Evolutionary conservation across 495 filamentous ascomycete genomes (phyloP), one percentile per base, ranked within the genome.

Genomic region (Immersiella caudata): DNA sequence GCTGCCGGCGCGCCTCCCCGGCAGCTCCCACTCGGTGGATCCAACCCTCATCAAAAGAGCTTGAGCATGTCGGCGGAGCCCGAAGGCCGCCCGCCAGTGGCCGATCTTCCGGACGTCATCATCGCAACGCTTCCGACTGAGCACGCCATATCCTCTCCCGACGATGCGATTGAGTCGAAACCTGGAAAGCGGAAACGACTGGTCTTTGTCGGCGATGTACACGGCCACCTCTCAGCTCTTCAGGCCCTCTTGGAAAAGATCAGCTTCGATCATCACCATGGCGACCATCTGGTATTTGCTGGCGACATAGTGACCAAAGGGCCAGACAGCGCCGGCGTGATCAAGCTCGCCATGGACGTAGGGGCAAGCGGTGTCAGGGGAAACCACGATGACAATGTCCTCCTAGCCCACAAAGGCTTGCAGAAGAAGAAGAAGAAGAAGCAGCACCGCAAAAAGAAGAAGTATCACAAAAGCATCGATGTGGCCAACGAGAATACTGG

Each of bases 291-390:
- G 11, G 83, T 97, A 16, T 82, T 97, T 64, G 84, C 88, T 5
- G 95, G 95, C 9, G 94, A 97, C 74, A 81, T 97, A 68, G 87
- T 97, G 70, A 87, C 89, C 70, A 97, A 96, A 76, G 95, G 95
- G 8, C 94, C 94, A 11, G 89, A 96, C 73, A 94, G 91, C 64
- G 59, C 79, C 1, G 92, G 91, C 29, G 93, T 97, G 0, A 82
- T 99, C 29, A 86, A 92, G 64, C 78, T 93, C 18, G 91, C 89
- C 12, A 88, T 89, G 65, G 74, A 82, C 16, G 76, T 91, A 26
- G 83, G 83, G 18, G 94, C 94, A 2, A 89, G 88, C 33, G 91
- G 86, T 65, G 93, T 97, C 0, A 88, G 95, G 26, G 95, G 95
- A 16, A 98, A 99, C 79, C 93, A 97, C 77, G 95, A 99, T 73